phyloP scores from a whole-genome alignment of 805 yeast genomes.

The Wickerhamiella galacta region DNA sequence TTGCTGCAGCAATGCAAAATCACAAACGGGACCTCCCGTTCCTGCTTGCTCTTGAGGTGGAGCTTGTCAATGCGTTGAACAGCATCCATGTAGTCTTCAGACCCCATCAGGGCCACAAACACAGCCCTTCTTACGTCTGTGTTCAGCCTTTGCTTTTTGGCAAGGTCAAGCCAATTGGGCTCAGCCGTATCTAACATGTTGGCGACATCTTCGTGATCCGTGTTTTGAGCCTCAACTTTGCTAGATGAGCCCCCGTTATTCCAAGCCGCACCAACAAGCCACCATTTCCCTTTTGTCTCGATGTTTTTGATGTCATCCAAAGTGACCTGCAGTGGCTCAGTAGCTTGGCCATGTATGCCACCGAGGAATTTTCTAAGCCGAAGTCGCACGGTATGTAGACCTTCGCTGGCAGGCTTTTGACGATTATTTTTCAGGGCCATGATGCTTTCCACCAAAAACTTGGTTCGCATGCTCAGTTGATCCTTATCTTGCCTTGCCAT shows the following conservation, averaged over 20 bases:
- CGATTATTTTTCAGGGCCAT: slow-evolving; percentile 77
- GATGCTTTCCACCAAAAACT: slow-evolving; percentile 71
- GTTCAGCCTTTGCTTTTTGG: slow-evolving; percentile 79
- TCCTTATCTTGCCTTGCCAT: slow-evolving; percentile 25
- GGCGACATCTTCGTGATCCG: slow-evolving; percentile 31
- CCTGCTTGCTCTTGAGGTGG: slow-evolving; percentile 60
- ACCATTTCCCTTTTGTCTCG: slow-evolving; percentile 87
- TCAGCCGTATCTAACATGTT: slow-evolving; percentile 52
- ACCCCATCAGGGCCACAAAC: slow-evolving; percentile 87
- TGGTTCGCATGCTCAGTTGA: slow-evolving; percentile 42
- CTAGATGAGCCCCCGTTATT: slow-evolving; percentile 36
- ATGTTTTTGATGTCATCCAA: slow-evolving; percentile 65
- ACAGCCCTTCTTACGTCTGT: slow-evolving; percentile 90
- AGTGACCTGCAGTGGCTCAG: slow-evolving; percentile 71
- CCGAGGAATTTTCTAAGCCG: slow-evolving; percentile 52
- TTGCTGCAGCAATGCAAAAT: slow-evolving; percentile 70
- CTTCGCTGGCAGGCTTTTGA: slow-evolving; percentile 40
- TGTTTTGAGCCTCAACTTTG: slow-evolving; percentile 11
- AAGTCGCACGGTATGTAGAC: slow-evolving; percentile 34
- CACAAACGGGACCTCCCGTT: slow-evolving; percentile 73
- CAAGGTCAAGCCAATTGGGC: slow-evolving; percentile 81
- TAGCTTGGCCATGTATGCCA: slow-evolving; percentile 28
- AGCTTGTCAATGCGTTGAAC: slow-evolving; percentile 66
- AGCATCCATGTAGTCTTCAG: slow-evolving; percentile 82
- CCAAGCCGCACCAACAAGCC: slow-evolving; percentile 98